A percentile compares a stretch with the other conserved stretches of the same genome.
Conservation (phyloP, 768 basidiomycete species). For the Lentinula lateritia region DNA sequence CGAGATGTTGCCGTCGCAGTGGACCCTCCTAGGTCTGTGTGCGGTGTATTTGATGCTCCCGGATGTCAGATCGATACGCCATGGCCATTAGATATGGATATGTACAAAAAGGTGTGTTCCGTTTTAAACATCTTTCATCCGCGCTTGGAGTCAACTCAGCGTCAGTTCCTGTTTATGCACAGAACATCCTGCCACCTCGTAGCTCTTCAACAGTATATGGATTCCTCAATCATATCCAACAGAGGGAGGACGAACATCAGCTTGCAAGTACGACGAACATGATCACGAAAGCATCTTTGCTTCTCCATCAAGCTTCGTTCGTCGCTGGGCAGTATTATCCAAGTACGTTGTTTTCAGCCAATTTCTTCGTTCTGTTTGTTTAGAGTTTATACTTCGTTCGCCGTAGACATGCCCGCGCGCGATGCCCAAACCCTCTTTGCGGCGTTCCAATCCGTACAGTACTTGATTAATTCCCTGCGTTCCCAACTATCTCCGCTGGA, state of each 20-base stretch:
- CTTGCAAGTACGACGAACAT: conserved; percentile 35
- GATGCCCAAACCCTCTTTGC: conserved; percentile 37
- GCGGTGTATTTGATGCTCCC: conserved; percentile 46
- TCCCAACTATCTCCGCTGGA: conserved; percentile 26
- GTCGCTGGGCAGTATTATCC: conserved; percentile 41
- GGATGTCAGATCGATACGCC: conserved; percentile 48
- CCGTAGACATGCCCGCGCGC: conserved; percentile 33
- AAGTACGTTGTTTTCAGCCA: background rate
- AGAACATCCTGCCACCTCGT: conserved; percentile 40
- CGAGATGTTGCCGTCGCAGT: conserved; percentile 50
- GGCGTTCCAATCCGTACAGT: conserved; percentile 40
- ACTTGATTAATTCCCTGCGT: conserved; percentile 38
- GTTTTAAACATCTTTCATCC: conserved; percentile 1
- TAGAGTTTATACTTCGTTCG: background rate
- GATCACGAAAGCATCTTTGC: conserved; percentile 48
- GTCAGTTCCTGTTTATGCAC: conserved; percentile 1
- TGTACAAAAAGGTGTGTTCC: conserved; percentile 30
- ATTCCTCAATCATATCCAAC: conserved; percentile 36
- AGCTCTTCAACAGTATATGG: conserved; percentile 43
- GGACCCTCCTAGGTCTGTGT: conserved; percentile 47
- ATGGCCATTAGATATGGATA: conserved; percentile 41
- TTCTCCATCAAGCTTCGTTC: conserved; percentile 54
- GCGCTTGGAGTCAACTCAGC: conserved; percentile 1
- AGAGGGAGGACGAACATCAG: conserved; percentile 15
- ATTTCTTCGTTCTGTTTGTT: background rate